Conservation (phyloP, 768 basidiomycete genomes). For the Hortiboletus campestris region DNA sequence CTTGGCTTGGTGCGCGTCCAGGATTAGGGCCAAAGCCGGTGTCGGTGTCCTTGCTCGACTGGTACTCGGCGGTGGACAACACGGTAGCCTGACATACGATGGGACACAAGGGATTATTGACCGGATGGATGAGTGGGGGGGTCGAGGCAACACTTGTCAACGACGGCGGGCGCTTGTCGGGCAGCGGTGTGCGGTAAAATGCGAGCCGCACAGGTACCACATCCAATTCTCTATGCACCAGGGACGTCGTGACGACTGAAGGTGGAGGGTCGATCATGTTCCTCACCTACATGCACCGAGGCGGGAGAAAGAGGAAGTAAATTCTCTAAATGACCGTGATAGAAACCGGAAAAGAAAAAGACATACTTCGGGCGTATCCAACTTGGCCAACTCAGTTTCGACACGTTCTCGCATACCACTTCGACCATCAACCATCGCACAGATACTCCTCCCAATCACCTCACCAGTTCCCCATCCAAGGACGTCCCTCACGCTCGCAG, state of each 20-base stretch:
- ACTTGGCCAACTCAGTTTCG: constrained; percentile 28
- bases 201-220: constrained; percentile 32
- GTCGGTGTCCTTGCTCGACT: background rate
- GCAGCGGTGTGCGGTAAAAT: constrained; percentile 37
- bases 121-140: constrained; percentile 15
- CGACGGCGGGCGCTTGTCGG: background rate
- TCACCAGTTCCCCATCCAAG: constrained; percentile 62
- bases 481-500: constrained; percentile 53
- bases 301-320: background rate
- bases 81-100: constrained; percentile 32
- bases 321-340: background rate
- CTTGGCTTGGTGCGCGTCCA: background rate
- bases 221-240: constrained; percentile 40
- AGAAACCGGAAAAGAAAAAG: background rate
- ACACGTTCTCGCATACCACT: constrained; percentile 18
- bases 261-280: constrained; percentile 16
- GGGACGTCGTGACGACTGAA: constrained; percentile 24
- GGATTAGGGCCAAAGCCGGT: background rate
- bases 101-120: constrained; percentile 21
- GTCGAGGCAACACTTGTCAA: background rate
- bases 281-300: background rate
- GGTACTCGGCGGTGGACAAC: constrained; percentile 6
- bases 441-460: constrained; percentile 47
- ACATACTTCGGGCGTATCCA: constrained; percentile 18
- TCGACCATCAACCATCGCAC: constrained; percentile 35